Percentiles rank a stretch among this genome's conserved stretches.
Evolutionary conservation across 306 rosid species (phyloP).

Genomic region (Oemleria cerasiformis): DNA sequence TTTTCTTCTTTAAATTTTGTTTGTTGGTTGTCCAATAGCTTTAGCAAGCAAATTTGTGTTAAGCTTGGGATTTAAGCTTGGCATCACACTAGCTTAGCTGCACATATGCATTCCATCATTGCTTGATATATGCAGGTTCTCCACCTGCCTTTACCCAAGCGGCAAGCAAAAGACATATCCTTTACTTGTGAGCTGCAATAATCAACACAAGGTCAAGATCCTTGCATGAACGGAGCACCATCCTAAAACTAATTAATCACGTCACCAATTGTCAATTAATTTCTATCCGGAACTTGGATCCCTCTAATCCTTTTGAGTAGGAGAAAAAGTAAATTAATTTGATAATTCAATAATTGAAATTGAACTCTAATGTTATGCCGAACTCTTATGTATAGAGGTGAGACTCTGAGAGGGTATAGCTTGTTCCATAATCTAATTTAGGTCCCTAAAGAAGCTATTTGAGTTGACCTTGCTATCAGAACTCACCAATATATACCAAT

Average conservation of each 20-base stretch:
- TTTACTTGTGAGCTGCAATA: constrained; percentile 42
- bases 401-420: neutral
- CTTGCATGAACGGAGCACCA: constrained; percentile 29
- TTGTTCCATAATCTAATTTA: neutral
- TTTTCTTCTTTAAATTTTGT: constrained; percentile 15
- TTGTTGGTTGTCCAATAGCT: constrained; percentile 27
- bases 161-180: constrained; percentile 60
- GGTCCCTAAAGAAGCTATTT: neutral
- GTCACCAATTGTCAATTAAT: neutral
- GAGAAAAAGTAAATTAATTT: too few relatives aligned
- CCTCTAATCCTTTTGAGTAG: too few relatives aligned
- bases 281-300: neutral
- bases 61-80: constrained; percentile 52
- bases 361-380: too few relatives aligned
- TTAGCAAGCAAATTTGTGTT: constrained; percentile 31
- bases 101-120: constrained; percentile 32
- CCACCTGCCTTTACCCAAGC: constrained; percentile 49
- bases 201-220: constrained; percentile 45
- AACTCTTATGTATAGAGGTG: too few relatives aligned
- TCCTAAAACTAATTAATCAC: constrained; percentile 25
- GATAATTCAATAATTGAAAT: too few relatives aligned
- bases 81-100: constrained; percentile 28
- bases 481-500: neutral
- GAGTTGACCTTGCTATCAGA: constrained; percentile 15
- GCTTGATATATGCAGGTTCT: constrained; percentile 31